Conservation (phyloP, 257 asterid species). For the Ilex asprella region DNA sequence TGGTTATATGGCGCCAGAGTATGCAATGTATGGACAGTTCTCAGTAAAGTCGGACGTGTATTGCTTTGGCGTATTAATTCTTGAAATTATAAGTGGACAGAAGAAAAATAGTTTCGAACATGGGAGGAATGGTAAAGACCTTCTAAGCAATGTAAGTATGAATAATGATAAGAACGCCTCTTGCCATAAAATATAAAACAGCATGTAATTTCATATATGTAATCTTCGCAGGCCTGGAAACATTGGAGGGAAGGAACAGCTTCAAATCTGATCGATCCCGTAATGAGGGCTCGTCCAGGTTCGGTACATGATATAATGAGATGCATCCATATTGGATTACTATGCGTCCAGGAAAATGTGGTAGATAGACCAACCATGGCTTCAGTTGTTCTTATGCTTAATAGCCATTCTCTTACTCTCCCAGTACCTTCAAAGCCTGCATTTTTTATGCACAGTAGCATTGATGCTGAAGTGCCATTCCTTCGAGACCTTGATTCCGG, state of each 20-base stretch:
- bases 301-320: background rate
- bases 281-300: background rate
- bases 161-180: no score
- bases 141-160: background rate
- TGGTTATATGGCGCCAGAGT: background rate
- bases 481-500: no score
- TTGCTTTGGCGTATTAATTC: background rate
- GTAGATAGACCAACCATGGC: constrained; percentile 7
- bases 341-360: constrained; percentile 6
- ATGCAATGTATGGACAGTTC: background rate
- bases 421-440: constrained; percentile 2
- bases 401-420: background rate
- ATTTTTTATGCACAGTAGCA: background rate
- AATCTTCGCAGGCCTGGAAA: background rate
- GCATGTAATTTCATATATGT: no score
- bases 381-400: constrained; percentile 3
- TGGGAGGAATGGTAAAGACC: background rate
- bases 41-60: background rate
- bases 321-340: constrained; percentile 1
- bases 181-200: no score
- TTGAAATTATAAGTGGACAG: background rate
- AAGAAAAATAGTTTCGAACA: no score
- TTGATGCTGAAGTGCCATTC: background rate
- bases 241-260: constrained; percentile 2
- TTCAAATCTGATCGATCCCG: background rate